These are phyloP conservation scores for Neostapfia colusana DNA, from an alignment of 176 grass and related monocot species.

Conservation along the genomic window DNA sequence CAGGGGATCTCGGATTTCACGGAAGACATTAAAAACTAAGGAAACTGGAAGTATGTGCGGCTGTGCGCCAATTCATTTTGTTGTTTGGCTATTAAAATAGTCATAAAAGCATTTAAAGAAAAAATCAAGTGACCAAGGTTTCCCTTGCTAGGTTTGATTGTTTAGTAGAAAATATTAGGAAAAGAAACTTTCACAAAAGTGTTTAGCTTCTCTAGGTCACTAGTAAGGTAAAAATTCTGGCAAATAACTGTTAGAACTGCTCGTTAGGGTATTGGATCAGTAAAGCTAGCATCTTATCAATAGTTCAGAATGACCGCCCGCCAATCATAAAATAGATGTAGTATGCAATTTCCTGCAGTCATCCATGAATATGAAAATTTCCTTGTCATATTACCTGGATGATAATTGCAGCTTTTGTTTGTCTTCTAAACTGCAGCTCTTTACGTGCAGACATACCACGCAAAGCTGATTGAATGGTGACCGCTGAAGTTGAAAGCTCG, in stretches of 20 bases:
- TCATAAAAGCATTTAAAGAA: neutral
- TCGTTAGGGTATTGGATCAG: neutral
- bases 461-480: constrained; percentile 84
- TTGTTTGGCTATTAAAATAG: neutral
- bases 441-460: constrained; percentile 82
- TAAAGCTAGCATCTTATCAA: constrained; percentile 26
- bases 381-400: constrained; percentile 65
- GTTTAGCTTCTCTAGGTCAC: neutral
- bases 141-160: neutral
- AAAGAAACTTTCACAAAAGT: constrained; percentile 9
- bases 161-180: constrained; percentile 15
- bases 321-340: neutral
- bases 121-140: neutral
- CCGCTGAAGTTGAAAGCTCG: constrained; percentile 50
- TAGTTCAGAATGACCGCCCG: no score
- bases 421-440: constrained; percentile 73
- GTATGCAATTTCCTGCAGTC: constrained; percentile 3
- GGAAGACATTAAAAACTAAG: constrained; percentile 8
- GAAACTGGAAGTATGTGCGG: constrained; percentile 6
- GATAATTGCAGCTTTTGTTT: constrained; percentile 69
- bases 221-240: constrained; percentile 25
- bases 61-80: neutral
- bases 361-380: constrained; percentile 18
- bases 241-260: constrained; percentile 9
- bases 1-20: constrained; percentile 16